These are phyloP conservation scores for Colletotrichum magnum DNA, from an alignment of 2,329 filamentous ascomycete species.

Conservation along the genomic window DNA sequence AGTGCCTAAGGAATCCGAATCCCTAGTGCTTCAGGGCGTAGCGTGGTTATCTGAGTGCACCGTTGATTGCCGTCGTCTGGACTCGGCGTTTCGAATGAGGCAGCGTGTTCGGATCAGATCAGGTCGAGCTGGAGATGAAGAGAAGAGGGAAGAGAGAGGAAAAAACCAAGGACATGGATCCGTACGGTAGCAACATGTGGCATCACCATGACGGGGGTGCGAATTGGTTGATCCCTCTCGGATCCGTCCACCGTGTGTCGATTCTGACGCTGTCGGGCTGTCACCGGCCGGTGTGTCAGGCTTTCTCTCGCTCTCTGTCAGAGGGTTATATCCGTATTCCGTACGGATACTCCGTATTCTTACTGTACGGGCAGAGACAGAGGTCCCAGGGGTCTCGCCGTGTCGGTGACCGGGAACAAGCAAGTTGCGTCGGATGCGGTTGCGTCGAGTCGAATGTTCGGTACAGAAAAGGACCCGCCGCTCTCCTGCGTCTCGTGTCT, in stretches of 20 bases:
- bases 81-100: background rate
- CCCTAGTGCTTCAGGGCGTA: constrained; percentile 1
- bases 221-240: constrained; percentile 29
- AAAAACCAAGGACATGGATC: constrained; percentile 30
- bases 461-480: constrained; percentile 6
- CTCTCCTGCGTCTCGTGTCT: background rate
- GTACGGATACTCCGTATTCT: too few relatives aligned
- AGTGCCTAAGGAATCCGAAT: background rate
- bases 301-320: background rate
- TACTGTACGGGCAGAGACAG: too few relatives aligned
- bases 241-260: constrained; percentile 12
- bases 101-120: background rate
- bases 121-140: constrained; percentile 1
- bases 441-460: constrained; percentile 4
- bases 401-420: constrained; percentile 10
- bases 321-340: too few relatives aligned
- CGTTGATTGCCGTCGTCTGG: background rate
- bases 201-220: constrained; percentile 40
- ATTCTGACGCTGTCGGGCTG: constrained; percentile 8
- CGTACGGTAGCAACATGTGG: constrained; percentile 33
- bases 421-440: background rate
- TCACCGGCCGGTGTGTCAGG: background rate
- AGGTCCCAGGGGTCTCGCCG: background rate
- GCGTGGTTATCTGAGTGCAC: constrained; percentile 13
- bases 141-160: background rate